Conservation (phyloP, 2,329 filamentous ascomycete species). For the Septoria linicola region DNA sequence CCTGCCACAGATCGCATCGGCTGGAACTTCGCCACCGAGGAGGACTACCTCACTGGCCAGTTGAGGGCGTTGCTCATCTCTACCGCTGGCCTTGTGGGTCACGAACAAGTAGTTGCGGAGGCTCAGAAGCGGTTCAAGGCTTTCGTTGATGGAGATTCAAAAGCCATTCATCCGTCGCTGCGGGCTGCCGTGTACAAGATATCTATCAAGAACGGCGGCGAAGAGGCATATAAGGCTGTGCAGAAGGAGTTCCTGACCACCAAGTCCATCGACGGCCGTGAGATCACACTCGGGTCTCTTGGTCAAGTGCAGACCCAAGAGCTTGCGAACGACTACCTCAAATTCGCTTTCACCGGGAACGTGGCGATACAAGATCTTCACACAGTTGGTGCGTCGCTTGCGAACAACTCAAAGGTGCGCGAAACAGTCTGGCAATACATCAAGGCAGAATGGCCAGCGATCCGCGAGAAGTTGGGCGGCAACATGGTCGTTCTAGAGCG, state of each 20-base stretch:
- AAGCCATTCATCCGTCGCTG: conserved; percentile 76
- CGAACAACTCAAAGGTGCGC: conserved; percentile 71
- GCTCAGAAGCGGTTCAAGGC: conserved; percentile 75
- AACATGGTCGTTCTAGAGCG: conserved; percentile 90
- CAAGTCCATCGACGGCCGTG: conserved; percentile 85
- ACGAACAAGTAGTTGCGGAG: conserved; percentile 69
- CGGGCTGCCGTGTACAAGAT: conserved; percentile 78
- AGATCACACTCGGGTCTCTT: conserved; percentile 75
- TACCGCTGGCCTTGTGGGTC: conserved; percentile 71
- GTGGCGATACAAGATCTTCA: conserved; percentile 87
- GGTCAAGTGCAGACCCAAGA: conserved; percentile 69
- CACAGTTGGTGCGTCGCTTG: conserved; percentile 70
- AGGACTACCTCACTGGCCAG: conserved; percentile 79
- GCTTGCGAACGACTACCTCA: conserved; percentile 66
- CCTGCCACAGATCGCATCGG: conserved; percentile 75
- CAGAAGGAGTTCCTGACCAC: conserved; percentile 83
- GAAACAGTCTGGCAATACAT: conserved; percentile 79
- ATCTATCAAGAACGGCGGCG: conserved; percentile 69
- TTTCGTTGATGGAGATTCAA: conserved; percentile 69
- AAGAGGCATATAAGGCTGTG: conserved; percentile 68
- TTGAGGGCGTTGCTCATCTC: conserved; percentile 78
- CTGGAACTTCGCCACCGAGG: conserved; percentile 75
- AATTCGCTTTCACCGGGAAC: conserved; percentile 78
- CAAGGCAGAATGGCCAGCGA: conserved; percentile 75
- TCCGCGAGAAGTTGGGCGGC: conserved; percentile 68